phyloP scores from a whole-genome alignment of 768 basidiomycete genomes.

The Multifurca ochricompacta region DNA sequence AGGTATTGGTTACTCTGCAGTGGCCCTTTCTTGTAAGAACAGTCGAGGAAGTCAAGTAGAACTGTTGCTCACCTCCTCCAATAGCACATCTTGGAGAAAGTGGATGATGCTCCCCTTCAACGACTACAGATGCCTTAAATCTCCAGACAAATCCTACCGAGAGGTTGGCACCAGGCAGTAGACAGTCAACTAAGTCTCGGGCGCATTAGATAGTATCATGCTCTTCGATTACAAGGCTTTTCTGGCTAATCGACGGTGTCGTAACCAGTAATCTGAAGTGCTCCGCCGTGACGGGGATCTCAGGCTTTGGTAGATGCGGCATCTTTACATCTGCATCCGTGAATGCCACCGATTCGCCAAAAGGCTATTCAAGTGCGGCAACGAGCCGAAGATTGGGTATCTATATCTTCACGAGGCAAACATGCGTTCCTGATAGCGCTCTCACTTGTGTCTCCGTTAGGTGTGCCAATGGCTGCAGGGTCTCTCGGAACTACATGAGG shows the following conservation, averaged over 20 bases:
- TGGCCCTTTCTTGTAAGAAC: constrained; percentile 21
- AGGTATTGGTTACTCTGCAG: constrained; percentile 56
- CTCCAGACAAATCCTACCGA: constrained; percentile 5
- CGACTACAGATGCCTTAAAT: constrained; percentile 9
- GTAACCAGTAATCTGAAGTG: constrained; percentile 4
- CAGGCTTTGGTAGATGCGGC: constrained; percentile 12
- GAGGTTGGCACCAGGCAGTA: constrained; percentile 4
- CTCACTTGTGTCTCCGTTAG: constrained; percentile 3
- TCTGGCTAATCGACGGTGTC: constrained; percentile 8
- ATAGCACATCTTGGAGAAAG: constrained; percentile 47
- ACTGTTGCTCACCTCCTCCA: constrained; percentile 54
- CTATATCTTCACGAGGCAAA: constrained; percentile 17
- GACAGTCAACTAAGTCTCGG: constrained; percentile 11
- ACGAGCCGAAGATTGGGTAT: constrained; percentile 4
- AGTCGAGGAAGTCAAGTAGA: constrained; percentile 6
- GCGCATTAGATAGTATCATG: constrained; percentile 18
- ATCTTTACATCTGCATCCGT: constrained; percentile 15
- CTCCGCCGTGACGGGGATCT: constrained; percentile 13
- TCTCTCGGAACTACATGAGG: constrained; percentile 12
- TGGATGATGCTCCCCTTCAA: not conserved
- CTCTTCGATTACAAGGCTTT: constrained; percentile 6
- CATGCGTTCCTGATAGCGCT: constrained; percentile 16
- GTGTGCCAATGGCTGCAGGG: constrained; percentile 14
- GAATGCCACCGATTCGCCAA: constrained; percentile 20
- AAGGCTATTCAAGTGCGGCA: constrained; percentile 14